Evolutionary conservation across 352 stramenopile species (phyloP), one percentile per base, ranked within the genome.

Genomic region (Phytophthora podocarpi): DNA sequence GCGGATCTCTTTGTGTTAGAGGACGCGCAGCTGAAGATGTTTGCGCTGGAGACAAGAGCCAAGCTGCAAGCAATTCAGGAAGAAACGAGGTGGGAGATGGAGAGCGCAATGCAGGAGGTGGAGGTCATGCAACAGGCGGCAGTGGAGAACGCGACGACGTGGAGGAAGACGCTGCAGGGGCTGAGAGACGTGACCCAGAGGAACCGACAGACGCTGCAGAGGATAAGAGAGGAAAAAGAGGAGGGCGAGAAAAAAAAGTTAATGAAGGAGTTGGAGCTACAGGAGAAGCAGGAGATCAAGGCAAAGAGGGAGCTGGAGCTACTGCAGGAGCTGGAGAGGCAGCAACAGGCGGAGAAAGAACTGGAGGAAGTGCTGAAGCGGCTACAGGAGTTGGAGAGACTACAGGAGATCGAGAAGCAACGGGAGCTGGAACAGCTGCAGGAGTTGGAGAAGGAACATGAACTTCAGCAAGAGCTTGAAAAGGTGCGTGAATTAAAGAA

Each of bases 1-100:
- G 24, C 48, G 4, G 58, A 60, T 0, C 37, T 79, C 16, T 76
- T 74, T n/a, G 32, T 30, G 4, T n/a, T 57, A 15, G 67, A 76
- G 31, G 42, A 64, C 24, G 40, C 46, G 4, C 62, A 79, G 50
- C 35, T 64, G 35, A 4, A 59, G 50, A 35, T 66, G 45, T 51
- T 68, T 15, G 13, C 49, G 30, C 5, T 61, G 24, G 67, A 76
- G 32, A 76, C 62, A 39, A 24, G 50, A 2, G 30, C 43, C 9
- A 53, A 66, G 18, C 40, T 79, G 62, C 8, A 21, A 16, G 12
- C 13, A 0, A 23, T 65, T 15, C 41, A 53, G 4, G 43, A 51
- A n/a, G 55, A 59, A 26, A 32, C 68, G 21, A 24, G 35, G 5
- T n/a, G 48, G 5, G 49, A 68, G 50, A 59, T 75, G 15, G 13